These are phyloP conservation scores for Drechslerella dactyloides DNA, from an alignment of 2,329 filamentous ascomycete genomes.

Conservation along the genomic window DNA sequence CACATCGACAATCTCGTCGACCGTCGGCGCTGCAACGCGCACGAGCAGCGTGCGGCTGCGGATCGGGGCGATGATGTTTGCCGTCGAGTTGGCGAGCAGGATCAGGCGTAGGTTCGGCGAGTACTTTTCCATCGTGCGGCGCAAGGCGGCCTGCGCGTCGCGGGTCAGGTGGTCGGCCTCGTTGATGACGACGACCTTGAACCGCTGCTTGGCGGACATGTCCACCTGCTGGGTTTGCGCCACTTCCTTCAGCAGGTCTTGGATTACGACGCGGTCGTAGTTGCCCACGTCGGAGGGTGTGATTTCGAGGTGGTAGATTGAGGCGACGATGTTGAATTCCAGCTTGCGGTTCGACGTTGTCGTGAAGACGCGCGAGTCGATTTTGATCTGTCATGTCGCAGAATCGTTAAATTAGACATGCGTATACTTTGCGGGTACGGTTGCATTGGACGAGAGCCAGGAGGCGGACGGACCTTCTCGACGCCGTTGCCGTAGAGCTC, in stretches of 20 bases:
- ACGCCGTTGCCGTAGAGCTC: conserved; percentile 94
- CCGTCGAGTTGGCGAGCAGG: conserved; percentile 90
- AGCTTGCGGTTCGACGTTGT: conserved; percentile 95
- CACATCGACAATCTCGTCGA: conserved; percentile 81
- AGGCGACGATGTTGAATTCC: conserved; percentile 98
- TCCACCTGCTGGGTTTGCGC: conserved; percentile 99
- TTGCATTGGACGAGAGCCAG: neutral
- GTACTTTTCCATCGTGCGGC: conserved; percentile 99
- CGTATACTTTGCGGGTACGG: neutral
- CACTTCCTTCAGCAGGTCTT: conserved; percentile 95
- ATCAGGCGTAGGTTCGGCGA: conserved; percentile 92
- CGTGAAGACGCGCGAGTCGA: conserved; percentile 95
- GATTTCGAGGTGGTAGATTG: conserved; percentile 97
- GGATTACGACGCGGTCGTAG: conserved; percentile 93
- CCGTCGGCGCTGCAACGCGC: conserved; percentile 84
- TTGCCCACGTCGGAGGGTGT: conserved; percentile 96
- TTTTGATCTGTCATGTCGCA: conserved; percentile 92
- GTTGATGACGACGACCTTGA: conserved; percentile 99
- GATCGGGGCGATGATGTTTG: conserved; percentile 99
- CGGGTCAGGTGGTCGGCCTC: conserved; percentile 93
- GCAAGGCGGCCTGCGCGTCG: conserved; percentile 92
- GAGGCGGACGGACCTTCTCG: conserved; percentile 75
- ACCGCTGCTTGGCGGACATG: conserved; percentile 82
- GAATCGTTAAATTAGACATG: neutral
- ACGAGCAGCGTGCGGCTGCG: conserved; percentile 89